Conservation (phyloP, 2,329 filamentous ascomycete species). For the Geoglossum cookeanum region DNA sequence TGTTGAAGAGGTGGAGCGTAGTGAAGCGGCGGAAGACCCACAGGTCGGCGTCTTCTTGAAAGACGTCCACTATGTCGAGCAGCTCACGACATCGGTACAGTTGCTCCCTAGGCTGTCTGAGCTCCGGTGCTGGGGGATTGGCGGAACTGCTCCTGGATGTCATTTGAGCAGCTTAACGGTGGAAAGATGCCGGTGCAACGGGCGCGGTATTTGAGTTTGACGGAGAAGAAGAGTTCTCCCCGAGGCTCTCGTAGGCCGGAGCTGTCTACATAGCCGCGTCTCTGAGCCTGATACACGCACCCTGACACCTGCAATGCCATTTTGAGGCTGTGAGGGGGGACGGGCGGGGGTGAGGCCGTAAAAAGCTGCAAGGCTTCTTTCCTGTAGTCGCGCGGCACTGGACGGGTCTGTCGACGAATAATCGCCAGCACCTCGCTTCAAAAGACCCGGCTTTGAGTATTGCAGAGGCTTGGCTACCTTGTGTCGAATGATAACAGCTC, state of each 20-base stretch:
- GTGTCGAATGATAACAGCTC: too few relatives aligned
- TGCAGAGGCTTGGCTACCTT: too few relatives aligned
- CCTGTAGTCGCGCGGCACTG: background rate
- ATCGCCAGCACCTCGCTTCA: background rate
- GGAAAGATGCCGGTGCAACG: background rate
- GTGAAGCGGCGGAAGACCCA: background rate
- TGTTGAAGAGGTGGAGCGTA: background rate
- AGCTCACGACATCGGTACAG: background rate
- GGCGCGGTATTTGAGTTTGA: background rate
- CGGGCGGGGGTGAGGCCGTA: background rate
- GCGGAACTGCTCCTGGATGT: background rate
- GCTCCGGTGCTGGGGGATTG: background rate
- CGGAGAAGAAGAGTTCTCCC: background rate
- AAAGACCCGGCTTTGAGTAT: too few relatives aligned
- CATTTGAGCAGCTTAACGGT: background rate
- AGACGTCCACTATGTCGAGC: background rate
- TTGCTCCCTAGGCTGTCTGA: background rate
- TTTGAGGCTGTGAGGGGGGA: background rate
- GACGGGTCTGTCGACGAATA: background rate
- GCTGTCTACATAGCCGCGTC: background rate
- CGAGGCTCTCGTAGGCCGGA: background rate
- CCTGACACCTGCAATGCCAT: background rate
- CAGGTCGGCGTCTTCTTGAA: background rate
- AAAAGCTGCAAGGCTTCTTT: background rate
- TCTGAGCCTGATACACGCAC: background rate